A percentile compares a stretch with the other conserved stretches of the same genome.
Evolutionary conservation across 1,284 basidiomycete genomes (phyloP).

Genomic region (Macrocystidia cucumis): DNA sequence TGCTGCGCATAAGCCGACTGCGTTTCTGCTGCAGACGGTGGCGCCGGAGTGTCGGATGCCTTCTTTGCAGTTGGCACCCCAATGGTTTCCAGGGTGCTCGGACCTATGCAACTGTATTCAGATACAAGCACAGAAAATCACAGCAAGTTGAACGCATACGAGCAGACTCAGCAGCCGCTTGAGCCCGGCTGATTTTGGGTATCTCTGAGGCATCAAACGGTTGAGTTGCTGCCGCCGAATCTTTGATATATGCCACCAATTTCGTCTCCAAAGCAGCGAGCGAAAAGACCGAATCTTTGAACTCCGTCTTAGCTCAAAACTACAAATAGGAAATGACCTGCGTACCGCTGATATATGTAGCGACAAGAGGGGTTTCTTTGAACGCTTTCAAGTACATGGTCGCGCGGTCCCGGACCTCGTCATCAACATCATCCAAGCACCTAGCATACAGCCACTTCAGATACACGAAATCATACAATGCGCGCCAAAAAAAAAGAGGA

Average conservation of each 20-base stretch:
- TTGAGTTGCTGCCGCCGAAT: conserved; percentile 55
- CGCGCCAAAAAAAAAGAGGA: conserved; percentile 1
- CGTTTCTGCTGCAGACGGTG: conserved; percentile 72
- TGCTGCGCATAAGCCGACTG: conserved; percentile 86
- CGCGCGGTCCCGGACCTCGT: conserved; percentile 97
- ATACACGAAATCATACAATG: too few relatives aligned
- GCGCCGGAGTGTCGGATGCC: conserved; percentile 54
- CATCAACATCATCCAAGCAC: conserved; percentile 97
- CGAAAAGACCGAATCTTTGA: conserved; percentile 87
- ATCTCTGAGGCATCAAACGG: conserved; percentile 80
- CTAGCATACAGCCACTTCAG: conserved; percentile 35
- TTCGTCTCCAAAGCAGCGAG: conserved; percentile 81
- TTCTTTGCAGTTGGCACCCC: conserved; percentile 61
- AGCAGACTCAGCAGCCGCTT: conserved; percentile 80
- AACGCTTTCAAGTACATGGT: conserved; percentile 89
- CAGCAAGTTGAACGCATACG: conserved; percentile 42
- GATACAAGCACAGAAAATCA: conserved; percentile 4
- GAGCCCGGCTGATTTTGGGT: conserved; percentile 87
- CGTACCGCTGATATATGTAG: conserved; percentile 86
- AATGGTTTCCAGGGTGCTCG: conserved; percentile 78
- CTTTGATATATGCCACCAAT: conserved; percentile 85
- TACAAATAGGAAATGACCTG: conserved; percentile 48
- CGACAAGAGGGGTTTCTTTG: conserved; percentile 73
- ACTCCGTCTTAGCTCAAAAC: conserved; percentile 3
- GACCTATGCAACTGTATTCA: conserved; percentile 38